Evolutionary conservation across 2,329 filamentous ascomycete species (phyloP).

Genomic region (Trichocomaceae sp.): DNA sequence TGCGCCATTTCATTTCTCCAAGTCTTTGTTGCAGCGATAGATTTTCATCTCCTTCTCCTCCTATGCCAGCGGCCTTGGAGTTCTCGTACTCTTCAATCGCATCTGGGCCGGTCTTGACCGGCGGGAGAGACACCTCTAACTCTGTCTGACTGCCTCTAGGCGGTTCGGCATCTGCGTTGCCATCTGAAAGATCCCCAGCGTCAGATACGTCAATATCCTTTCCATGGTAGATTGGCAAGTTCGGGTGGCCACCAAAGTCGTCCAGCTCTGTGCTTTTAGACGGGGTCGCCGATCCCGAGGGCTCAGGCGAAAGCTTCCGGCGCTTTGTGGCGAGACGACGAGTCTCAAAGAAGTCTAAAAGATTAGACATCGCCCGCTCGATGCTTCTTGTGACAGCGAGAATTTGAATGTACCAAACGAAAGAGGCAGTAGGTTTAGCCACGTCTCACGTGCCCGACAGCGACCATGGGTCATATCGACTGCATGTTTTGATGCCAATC

Average conservation of each 20-base stretch:
- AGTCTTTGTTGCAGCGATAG: constrained; percentile 45
- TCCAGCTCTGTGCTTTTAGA: neutral
- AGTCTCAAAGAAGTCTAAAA: constrained; percentile 33
- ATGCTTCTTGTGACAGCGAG: neutral
- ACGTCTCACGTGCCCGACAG: neutral
- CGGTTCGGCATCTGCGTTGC: constrained; percentile 27
- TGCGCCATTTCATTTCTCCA: constrained; percentile 59
- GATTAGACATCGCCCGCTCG: constrained; percentile 18
- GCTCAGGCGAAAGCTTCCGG: constrained; percentile 20
- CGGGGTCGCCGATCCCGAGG: neutral
- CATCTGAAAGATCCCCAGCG: constrained; percentile 29
- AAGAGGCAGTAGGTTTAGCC: neutral
- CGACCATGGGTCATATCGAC: too few species aligned
- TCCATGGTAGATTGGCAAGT: neutral
- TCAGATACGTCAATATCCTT: constrained; percentile 31
- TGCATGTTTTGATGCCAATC: too few species aligned
- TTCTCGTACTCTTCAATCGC: constrained; percentile 75
- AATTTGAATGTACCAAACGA: neutral
- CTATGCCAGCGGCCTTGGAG: constrained; percentile 50
- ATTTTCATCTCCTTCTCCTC: constrained; percentile 37
- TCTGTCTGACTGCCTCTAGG: constrained; percentile 50
- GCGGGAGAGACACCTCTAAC: constrained; percentile 64
- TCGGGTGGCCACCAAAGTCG: neutral
- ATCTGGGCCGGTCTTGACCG: constrained; percentile 58
- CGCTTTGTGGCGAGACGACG: constrained; percentile 27